These are phyloP conservation scores for Fusarium protoensiforme DNA, from an alignment of 2,329 filamentous ascomycete species.

Conservation along the genomic window DNA sequence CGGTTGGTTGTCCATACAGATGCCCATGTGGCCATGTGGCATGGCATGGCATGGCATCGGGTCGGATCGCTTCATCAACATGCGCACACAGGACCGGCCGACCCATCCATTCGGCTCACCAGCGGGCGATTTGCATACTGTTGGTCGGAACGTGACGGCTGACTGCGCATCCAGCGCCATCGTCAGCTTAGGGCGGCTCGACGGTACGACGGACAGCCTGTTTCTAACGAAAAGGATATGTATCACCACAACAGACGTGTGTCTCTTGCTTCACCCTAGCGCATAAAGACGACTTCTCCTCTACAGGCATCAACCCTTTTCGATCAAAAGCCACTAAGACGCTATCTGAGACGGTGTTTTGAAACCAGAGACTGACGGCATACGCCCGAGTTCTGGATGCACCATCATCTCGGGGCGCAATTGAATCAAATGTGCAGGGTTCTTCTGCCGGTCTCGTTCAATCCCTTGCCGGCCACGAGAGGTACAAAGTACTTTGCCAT, in stretches of 20 bases:
- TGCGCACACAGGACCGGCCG: slow-evolving; percentile 10
- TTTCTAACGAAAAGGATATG: background rate
- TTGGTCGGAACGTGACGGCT: background rate
- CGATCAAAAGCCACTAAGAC: background rate
- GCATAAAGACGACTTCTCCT: background rate
- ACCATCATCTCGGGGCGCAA: background rate
- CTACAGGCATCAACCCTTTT: background rate
- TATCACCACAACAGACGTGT: background rate
- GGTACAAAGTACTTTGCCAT: slow-evolving; percentile 44
- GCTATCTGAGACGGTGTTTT: background rate
- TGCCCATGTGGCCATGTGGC: slow-evolving; percentile 37
- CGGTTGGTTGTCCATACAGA: slow-evolving; percentile 6
- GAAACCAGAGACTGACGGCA: background rate
- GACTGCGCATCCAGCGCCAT: slow-evolving; percentile 3
- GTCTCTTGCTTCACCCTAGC: background rate
- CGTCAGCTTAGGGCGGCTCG: slow-evolving; percentile 7
- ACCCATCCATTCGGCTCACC: slow-evolving; percentile 12
- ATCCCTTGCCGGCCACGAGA: slow-evolving; percentile 25
- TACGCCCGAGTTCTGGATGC: background rate
- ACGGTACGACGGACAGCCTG: background rate
- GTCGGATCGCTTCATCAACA: slow-evolving; percentile 21
- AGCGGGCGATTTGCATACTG: background rate
- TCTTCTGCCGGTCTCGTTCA: slow-evolving; percentile 15
- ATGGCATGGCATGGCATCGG: slow-evolving; percentile 32
- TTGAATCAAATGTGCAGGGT: slow-evolving; percentile 25